These are phyloP conservation scores for Exidia glandulosa DNA, from an alignment of 768 basidiomycete genomes.

Conservation along the genomic window DNA sequence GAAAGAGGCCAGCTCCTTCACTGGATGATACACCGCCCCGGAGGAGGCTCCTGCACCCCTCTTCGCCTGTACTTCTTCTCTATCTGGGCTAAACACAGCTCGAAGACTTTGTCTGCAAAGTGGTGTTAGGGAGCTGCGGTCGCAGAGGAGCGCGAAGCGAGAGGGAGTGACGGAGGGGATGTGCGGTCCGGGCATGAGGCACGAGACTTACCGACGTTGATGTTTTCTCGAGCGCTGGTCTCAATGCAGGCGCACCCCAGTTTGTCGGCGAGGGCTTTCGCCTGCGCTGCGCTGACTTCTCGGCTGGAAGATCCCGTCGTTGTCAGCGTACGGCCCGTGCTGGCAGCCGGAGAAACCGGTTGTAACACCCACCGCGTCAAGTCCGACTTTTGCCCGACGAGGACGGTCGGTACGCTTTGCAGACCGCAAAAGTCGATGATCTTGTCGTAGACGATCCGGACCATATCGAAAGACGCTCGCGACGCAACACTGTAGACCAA, in stretches of 20 bases:
- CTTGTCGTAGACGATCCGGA: conserved; percentile 87
- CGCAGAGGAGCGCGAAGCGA: conserved; percentile 1
- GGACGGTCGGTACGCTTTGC: conserved; percentile 79
- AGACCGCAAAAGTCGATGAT: conserved; percentile 79
- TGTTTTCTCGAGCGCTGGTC: conserved; percentile 77
- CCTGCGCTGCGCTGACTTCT: conserved; percentile 66
- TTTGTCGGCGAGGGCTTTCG: conserved; percentile 57
- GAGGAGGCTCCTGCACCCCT: conserved; percentile 30
- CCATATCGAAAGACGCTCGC: conserved; percentile 90
- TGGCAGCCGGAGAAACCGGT: conserved; percentile 1
- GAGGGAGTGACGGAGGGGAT: background rate
- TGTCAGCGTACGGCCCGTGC: background rate
- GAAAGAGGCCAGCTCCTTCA: conserved; percentile 17
- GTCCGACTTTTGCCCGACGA: conserved; percentile 90
- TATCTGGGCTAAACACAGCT: conserved; percentile 72
- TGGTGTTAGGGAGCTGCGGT: conserved; percentile 1
- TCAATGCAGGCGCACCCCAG: conserved; percentile 76
- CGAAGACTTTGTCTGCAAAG: conserved; percentile 66
- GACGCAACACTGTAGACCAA: conserved; percentile 93
- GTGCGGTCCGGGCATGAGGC: too few relatives aligned
- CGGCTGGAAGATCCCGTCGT: conserved; percentile 17
- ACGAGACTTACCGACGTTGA: conserved; percentile 69
- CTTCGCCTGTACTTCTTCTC: conserved; percentile 58
- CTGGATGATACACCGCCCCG: conserved; percentile 44
- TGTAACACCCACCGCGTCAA: conserved; percentile 56